A percentile compares a stretch with the other conserved stretches of the same genome.
Evolutionary conservation across 2,329 filamentous ascomycete genomes (phyloP).

Genomic region (Paramyrothecium roridum): DNA sequence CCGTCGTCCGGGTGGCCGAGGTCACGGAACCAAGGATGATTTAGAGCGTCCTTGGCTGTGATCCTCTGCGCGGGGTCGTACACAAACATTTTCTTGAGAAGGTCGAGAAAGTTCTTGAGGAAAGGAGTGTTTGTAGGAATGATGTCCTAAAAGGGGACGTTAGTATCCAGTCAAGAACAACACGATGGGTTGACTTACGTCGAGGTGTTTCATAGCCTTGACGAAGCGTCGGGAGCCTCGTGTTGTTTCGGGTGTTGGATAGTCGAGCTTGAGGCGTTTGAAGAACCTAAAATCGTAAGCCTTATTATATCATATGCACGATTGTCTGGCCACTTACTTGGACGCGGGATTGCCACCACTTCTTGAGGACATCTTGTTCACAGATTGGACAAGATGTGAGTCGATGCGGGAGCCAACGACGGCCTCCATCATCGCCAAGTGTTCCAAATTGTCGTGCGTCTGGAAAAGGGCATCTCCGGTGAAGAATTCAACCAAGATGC

Average conservation of each 20-base stretch:
- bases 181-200: constrained; percentile 39
- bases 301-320: constrained; percentile 11
- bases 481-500: constrained; percentile 69
- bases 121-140: constrained; percentile 59
- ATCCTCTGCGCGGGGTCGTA: constrained; percentile 65
- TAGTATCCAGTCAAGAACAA: background rate
- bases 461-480: constrained; percentile 70
- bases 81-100: constrained; percentile 64
- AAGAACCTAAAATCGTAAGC: constrained; percentile 52
- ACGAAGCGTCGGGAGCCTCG: constrained; percentile 64
- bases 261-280: constrained; percentile 63
- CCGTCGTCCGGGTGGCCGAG: constrained; percentile 61
- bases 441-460: constrained; percentile 70
- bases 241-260: constrained; percentile 61
- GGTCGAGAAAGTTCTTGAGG: constrained; percentile 59
- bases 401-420: constrained; percentile 61
- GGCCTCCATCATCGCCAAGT: constrained; percentile 73
- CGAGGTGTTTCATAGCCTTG: constrained; percentile 67
- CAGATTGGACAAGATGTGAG: constrained; percentile 47
- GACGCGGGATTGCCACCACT: constrained; percentile 59
- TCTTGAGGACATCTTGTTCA: constrained; percentile 51
- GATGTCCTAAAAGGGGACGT: constrained; percentile 49
- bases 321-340: constrained; percentile 45
- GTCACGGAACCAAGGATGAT: constrained; percentile 68
- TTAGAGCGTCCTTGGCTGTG: constrained; percentile 62